Conservation (phyloP, 208 protist genomes). For the Acanthamoeba culbertsoni region DNA sequence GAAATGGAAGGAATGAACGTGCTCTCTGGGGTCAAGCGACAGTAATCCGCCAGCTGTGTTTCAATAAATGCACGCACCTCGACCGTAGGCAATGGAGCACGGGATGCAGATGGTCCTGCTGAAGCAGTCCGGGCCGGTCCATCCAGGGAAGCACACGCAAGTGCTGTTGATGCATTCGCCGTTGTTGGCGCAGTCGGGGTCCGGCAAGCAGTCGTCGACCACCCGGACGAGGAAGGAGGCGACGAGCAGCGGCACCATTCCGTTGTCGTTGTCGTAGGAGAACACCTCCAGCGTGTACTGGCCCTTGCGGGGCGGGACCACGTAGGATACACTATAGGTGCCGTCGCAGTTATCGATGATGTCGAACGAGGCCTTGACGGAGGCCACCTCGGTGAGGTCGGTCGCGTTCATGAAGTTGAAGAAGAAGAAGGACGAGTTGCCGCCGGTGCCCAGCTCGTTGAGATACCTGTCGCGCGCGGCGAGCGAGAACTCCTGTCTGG, state of each 20-base stretch:
- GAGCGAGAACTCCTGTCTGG: neutral
- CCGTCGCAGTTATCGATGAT: constrained; percentile 36
- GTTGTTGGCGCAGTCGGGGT: neutral
- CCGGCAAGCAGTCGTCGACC: neutral
- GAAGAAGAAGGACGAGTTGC: neutral
- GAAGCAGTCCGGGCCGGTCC: neutral
- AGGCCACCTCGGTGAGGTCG: neutral
- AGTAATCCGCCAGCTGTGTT: too few relatives aligned
- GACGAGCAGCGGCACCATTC: neutral
- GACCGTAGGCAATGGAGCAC: constrained; percentile 17
- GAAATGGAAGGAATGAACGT: too few relatives aligned
- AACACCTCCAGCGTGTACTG: neutral
- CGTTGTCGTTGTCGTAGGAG: neutral
- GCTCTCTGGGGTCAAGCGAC: too few relatives aligned
- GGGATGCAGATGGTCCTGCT: neutral
- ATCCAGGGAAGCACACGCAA: constrained; percentile 17
- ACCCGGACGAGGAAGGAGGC: neutral
- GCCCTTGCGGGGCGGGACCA: neutral
- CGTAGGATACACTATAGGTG: constrained; percentile 22
- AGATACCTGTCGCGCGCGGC: neutral
- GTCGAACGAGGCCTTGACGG: neutral
- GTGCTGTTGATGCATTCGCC: constrained; percentile 39
- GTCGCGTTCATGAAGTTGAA: neutral
- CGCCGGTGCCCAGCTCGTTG: neutral
- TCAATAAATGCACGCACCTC: too few relatives aligned